phyloP scores from a whole-genome alignment of 2,329 filamentous ascomycete species.

The Penicillium hordei region DNA sequence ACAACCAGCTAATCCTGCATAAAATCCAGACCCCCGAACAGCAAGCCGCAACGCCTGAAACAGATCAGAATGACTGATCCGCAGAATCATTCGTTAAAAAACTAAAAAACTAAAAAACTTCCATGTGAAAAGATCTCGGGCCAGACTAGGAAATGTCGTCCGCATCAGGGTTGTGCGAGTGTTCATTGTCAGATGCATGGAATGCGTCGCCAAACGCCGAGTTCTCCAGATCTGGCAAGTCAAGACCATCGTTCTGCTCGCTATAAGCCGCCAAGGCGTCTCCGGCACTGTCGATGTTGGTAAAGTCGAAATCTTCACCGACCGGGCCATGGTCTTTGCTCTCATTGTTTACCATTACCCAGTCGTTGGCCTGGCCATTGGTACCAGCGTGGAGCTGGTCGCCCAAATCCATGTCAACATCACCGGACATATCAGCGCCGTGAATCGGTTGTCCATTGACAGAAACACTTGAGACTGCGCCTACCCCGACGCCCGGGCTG shows the following conservation, averaged over 20 bases:
- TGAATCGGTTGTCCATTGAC: conserved; percentile 53
- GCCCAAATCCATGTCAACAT: conserved; percentile 57
- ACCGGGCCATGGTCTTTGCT: conserved; percentile 44
- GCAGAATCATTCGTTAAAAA: conserved; percentile 12
- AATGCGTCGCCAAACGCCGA: conserved; percentile 83
- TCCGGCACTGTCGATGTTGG: conserved; percentile 62
- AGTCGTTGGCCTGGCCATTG: conserved; percentile 61
- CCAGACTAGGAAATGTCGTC: conserved; percentile 41
- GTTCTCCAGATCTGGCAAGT: conserved; percentile 67
- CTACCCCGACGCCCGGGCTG: conserved; percentile 19
- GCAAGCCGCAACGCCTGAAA: conserved; percentile 8
- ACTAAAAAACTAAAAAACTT: conserved; percentile 14
- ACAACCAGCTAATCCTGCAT: conserved; percentile 8
- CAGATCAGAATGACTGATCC: conserved; percentile 1
- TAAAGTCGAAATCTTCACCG: conserved; percentile 48
- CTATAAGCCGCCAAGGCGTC: conserved; percentile 69
- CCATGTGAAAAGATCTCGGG: conserved; percentile 4
- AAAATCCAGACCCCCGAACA: conserved; percentile 5
- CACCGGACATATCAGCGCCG: conserved; percentile 20
- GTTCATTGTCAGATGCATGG: conserved; percentile 56
- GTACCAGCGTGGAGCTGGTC: conserved; percentile 38
- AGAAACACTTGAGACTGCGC: conserved; percentile 44
- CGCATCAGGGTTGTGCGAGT: conserved; percentile 41
- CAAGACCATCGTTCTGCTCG: conserved; percentile 54
- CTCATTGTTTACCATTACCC: conserved; percentile 72